phyloP scores from a whole-genome alignment of 768 basidiomycete species.

The Kwoniella mangroviensis region DNA sequence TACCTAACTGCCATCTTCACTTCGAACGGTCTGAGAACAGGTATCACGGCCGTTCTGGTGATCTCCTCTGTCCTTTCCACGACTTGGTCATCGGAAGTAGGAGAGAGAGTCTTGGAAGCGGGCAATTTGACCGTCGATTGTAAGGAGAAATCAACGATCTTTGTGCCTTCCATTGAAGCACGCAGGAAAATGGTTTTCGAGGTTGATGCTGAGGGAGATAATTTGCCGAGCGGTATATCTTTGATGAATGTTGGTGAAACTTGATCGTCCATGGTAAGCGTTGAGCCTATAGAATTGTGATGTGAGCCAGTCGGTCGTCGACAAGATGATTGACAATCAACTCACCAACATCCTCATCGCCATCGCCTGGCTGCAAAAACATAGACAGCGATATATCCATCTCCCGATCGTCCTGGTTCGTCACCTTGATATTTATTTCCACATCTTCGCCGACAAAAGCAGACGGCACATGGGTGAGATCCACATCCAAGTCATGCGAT shows the following conservation, averaged over 20 bases:
- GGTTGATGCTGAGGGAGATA: conserved; percentile 66
- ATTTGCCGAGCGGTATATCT: conserved; percentile 69
- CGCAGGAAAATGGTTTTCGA: conserved; percentile 70
- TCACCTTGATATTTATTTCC: conserved; percentile 71
- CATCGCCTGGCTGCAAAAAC: conserved; percentile 63
- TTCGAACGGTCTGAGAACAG: conserved; percentile 69
- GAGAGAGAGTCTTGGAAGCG: conserved; percentile 27
- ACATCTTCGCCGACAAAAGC: conserved; percentile 83
- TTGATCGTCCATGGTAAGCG: conserved; percentile 66
- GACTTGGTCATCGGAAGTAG: neutral
- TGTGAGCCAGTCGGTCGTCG: neutral
- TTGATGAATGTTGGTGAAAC: conserved; percentile 75
- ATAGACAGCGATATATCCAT: conserved; percentile 74
- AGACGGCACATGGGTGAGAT: conserved; percentile 67
- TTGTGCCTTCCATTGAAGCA: conserved; percentile 69
- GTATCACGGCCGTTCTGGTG: conserved; percentile 70
- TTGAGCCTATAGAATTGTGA: conserved; percentile 24
- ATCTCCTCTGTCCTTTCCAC: conserved; percentile 63
- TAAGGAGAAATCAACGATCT: conserved; percentile 79
- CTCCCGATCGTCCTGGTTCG: conserved; percentile 71
- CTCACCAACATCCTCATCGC: conserved; percentile 38
- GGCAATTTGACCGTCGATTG: conserved; percentile 62
- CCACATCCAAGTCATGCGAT: conserved; percentile 66
- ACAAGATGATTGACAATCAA: neutral
- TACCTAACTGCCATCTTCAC: conserved; percentile 66